Percentiles rank a stretch among this genome's conserved stretches.
Evolutionary conservation across 352 stramenopile genomes (phyloP).

Genomic region (Pythium biforme): DNA sequence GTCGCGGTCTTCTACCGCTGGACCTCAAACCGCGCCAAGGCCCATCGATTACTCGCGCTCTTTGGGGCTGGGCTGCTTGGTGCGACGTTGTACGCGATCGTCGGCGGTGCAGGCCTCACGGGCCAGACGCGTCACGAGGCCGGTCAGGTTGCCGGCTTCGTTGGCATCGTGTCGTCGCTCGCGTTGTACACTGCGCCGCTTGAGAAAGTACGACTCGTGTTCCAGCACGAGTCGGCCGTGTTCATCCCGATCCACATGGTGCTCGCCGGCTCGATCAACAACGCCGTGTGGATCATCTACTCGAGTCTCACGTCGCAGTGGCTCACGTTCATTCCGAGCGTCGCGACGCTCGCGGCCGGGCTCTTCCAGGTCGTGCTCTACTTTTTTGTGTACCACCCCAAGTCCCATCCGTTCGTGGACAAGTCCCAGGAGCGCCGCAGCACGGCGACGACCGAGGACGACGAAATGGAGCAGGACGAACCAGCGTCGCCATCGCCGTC

Average conservation of each 20-base stretch:
- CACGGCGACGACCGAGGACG: conserved; percentile 17
- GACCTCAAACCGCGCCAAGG: conserved; percentile 36
- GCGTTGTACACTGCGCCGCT: conserved; percentile 59
- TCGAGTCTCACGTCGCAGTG: conserved; percentile 39
- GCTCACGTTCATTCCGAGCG: conserved; percentile 58
- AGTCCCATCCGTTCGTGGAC: conserved; percentile 29
- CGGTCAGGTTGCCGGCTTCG: conserved; percentile 33
- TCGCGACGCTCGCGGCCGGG: conserved; percentile 33
- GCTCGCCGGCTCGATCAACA: conserved; percentile 47
- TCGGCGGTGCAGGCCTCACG: conserved; percentile 36
- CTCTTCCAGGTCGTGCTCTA: conserved; percentile 45
- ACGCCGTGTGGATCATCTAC: conserved; percentile 56
- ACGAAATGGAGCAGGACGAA: conserved; percentile 3
- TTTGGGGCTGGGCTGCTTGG: conserved; percentile 22
- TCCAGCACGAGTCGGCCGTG: conserved; percentile 49
- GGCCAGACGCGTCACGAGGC: conserved; percentile 31
- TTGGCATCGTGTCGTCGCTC: conserved; percentile 43
- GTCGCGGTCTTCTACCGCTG: conserved; percentile 55
- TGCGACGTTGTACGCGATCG: conserved; percentile 36
- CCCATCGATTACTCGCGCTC: conserved; percentile 23
- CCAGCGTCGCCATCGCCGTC: neutral
- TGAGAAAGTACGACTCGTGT: conserved; percentile 46
- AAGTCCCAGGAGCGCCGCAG: conserved; percentile 4
- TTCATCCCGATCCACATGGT: conserved; percentile 65
- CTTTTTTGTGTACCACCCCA: conserved; percentile 47